Base-by-base conservation (phyloP, 169 alveolate species). In the Plasmodium malariae region DNA sequence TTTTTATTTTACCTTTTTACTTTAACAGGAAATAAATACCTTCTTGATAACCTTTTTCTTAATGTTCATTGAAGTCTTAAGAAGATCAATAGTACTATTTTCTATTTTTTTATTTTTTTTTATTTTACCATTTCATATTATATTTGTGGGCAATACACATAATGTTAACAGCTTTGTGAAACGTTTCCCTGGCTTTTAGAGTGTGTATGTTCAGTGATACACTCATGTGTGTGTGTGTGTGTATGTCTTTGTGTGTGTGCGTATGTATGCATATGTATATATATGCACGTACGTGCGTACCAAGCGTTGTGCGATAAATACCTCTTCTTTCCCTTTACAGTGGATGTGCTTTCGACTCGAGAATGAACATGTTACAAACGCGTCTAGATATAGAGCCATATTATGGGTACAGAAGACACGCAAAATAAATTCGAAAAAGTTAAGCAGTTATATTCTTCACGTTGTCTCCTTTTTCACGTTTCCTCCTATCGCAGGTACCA, bases 321-420 rank as follows among this genome's bases (percentile, higher is more conserved):
- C 17, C 9, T 7, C 7, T 45, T 17, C 43, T 17, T 49, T 43
- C 11, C 19, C 26, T 67, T 24, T 51, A 21, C 91, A 95, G 97
- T 95, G 97, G 97, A 94, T 88, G 12, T 74, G 95, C 11, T 83
- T 95, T 54, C 93, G 97, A 1, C 92, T 95, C 69, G 97, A 95
- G 87, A 94, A 94, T 69, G 97, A 95, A 63, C 97, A 95, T 85
- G 85, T 95, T 88, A 95, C 93, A 76, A 95, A 95, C 90, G 94
- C 98, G 12, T 95, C 96, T 26, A 91, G 88, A 63, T 95, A 91
- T 91, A 88, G 98, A 54, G 93, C 97, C 37, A 93, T 95, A 45
- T 88, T 95, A 63, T 95, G 98, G 98, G 96, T 95, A 57, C 89
- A 92, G 51, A 93, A 72, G 62, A 93, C 83, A 51, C 48, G 67